Conservation (phyloP, 2,329 filamentous ascomycete genomes). For the Penicillium olsonii region DNA sequence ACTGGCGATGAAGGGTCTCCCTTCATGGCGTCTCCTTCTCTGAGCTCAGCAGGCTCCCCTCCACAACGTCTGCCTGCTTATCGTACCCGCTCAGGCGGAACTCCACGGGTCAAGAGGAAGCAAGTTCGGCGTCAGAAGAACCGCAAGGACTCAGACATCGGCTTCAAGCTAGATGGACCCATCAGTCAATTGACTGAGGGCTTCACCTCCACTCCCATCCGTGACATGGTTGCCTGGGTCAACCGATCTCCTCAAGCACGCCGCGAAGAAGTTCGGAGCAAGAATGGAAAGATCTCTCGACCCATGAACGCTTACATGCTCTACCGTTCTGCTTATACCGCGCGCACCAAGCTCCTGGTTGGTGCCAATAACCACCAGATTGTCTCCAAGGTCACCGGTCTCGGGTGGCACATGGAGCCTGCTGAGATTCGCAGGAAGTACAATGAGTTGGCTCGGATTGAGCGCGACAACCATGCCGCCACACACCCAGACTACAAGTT, state of each 20-base stretch:
- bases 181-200: conserved; percentile 35
- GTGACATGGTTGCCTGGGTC: conserved; percentile 80
- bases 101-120: conserved; percentile 6
- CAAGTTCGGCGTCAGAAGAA: conserved; percentile 9
- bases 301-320: conserved; percentile 99
- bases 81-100: conserved; percentile 13
- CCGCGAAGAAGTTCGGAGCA: conserved; percentile 64
- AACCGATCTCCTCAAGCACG: conserved; percentile 69
- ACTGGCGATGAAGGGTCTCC: conserved; percentile 22
- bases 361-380: conserved; percentile 90
- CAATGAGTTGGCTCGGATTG: conserved; percentile 74
- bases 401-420: conserved; percentile 82
- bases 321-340: conserved; percentile 89
- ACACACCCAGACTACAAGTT: conserved; percentile 95
- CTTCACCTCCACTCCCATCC: conserved; percentile 59
- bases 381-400: conserved; percentile 82
- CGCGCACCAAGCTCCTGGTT: conserved; percentile 78
- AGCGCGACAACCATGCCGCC: conserved; percentile 78
- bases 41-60: not conserved
- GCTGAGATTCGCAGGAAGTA: conserved; percentile 72
- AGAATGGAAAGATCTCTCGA: conserved; percentile 77
- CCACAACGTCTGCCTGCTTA: not conserved
- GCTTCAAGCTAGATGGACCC: conserved; percentile 19
- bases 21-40: conserved; percentile 3
- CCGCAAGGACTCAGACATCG: conserved; percentile 14